Evolutionary conservation across 305 asterid species (phyloP), one percentile per base, ranked within the genome.

Genomic region (Coffea humblotiana): DNA sequence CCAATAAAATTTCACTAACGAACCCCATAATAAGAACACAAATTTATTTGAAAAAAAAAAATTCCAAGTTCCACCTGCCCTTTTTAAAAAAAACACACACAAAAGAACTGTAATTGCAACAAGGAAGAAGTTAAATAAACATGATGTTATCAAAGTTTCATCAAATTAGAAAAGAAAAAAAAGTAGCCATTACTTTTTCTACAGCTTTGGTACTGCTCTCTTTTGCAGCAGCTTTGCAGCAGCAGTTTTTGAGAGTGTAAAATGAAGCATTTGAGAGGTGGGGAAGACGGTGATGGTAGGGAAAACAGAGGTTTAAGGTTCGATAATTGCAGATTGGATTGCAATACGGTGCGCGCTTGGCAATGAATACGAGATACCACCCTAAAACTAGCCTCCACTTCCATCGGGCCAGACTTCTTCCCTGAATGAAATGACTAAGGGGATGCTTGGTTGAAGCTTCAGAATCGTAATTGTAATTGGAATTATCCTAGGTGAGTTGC

Each of bases 181-280:
- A 72, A 7, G 16, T 70, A 73, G 43, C 54, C 25, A 37, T 21
- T 64, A 87, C 92, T 88, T 84, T 81, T 14, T 84, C 77, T 32
- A 79, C 68, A 40, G 80, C 83, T 56, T 82, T 79, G 5, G 81
- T 25, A 71, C 75, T 79, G 84, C 79, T 83, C 85, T 79, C 83
- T 68, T 76, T 81, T 45, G 83, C 58, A 48, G 86, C 80, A 60
- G 91, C 87, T 84, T 79, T 86, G 83, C 87, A 66, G 65, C 35
- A 32, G 40, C 74, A 86, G 74, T 12, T 77, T 78, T 75, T 82
- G 21, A 65, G 84, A 60, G 81, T 13, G 43, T 77, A 81, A 82
- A 80, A 81, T 27, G 83, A 80, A 66, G 84, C 71, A 40, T 45
- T 56, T 23, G 87, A 77, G n/a, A 14, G 78, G 37, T 64, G 83